Evolutionary conservation across 2,329 filamentous ascomycete genomes (phyloP), one percentile per base, ranked within the genome.

Genomic region (Colletotrichum scovillei): DNA sequence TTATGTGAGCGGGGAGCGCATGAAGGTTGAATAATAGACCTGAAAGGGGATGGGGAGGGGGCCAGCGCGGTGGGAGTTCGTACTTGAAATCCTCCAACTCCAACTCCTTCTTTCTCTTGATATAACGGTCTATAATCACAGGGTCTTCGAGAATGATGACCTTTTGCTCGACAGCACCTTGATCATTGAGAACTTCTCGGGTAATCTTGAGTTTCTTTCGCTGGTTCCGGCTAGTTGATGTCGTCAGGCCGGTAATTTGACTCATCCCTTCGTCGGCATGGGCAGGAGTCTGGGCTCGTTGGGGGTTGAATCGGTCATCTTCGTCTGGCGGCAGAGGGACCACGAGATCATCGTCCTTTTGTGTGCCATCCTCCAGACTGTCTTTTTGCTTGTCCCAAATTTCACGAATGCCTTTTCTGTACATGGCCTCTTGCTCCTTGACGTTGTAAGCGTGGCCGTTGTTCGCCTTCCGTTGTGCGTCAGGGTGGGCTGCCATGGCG

Each of bases 401-500:
- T 74, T 94, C 92, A 69, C 92, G 91, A 77, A 99, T 98, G 26
- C 95, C 95, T 66, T 95, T 92, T 77, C 97, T 95, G 81, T 99
- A 99, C 78, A 95, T 93, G 75, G 91, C 92, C 79, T 98, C 95
- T 81, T 99, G 97, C 76, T 94, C 92, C 80, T 96, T 97, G 74
- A 99, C 97, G 76, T 99, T 99, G 86, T 99, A 99, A 77, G 94
- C 95, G 83, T 99, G 97, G 0, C 97, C 97, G 68, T 95, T 95
- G 76, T 97, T 96, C 80, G 42, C 42, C 42, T 95, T 94, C 75
- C 97, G 91, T 59, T 75, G 67, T 26, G 73, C 67, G n/a, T 76
- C 74, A 12, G 73, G 73, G 81, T 95, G 94, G 74, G 95, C 93
- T 78, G 95, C 93, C 74, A 95, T 94, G 79, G 94, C 95, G 81